Percentiles rank a stretch among this genome's conserved stretches.
phyloP scores from a whole-genome alignment of 306 rosid genomes.

The Cucumis sativus region Cucumber_9930_V3 NC_026658.2:6244501-6245000 shows the following conservation, averaged over 20 bases:
- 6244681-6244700: constrained; percentile 5
- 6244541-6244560: not conserved
- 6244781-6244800: constrained; percentile 43
- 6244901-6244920: not conserved
- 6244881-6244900: not conserved
- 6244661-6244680: constrained; percentile 25
- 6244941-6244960: constrained; percentile 21
- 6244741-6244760: constrained; percentile 1
- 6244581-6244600: not conserved
- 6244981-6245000: not conserved
- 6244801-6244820: constrained; percentile 46
- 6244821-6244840: constrained; percentile 16
- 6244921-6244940: not conserved
- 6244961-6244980: constrained; percentile 16
- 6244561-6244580: not conserved
- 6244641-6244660: constrained; percentile 8
- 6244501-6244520: not conserved
- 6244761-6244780: constrained; percentile 10
- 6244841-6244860: not conserved
- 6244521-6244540: no score
- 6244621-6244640: constrained; percentile 7
- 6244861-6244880: not conserved
- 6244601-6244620: not conserved
- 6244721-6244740: constrained; percentile 10
- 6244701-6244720: not conserved